Evolutionary conservation across 2,329 filamentous ascomycete genomes (phyloP).

Genomic region (Coleophoma crateriformis): DNA sequence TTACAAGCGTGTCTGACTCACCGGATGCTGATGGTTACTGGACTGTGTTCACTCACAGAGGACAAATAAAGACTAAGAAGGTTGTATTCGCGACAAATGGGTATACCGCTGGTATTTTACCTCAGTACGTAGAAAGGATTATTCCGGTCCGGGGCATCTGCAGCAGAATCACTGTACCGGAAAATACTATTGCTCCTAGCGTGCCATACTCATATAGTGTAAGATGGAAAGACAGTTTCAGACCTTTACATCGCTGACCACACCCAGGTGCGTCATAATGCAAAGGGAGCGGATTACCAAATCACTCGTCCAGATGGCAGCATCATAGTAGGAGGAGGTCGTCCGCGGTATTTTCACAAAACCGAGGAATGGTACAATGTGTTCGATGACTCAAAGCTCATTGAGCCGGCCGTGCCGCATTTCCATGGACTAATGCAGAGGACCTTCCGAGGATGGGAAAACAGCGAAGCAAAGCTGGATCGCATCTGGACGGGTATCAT

Average conservation of each 20-base stretch:
- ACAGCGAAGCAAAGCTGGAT: neutral
- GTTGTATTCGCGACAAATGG: slow-evolving; percentile 63
- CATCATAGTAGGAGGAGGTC: slow-evolving; percentile 35
- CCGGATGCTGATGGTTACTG: slow-evolving; percentile 27
- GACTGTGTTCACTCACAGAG: slow-evolving; percentile 47
- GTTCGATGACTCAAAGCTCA: slow-evolving; percentile 37
- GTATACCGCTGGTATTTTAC: slow-evolving; percentile 57
- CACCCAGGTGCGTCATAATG: neutral
- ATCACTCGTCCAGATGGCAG: slow-evolving; percentile 23
- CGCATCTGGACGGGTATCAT: neutral
- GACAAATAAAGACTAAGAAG: slow-evolving; percentile 43
- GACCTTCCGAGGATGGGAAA: slow-evolving; percentile 39
- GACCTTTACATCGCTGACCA: slow-evolving; percentile 27
- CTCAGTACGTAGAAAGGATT: slow-evolving; percentile 43
- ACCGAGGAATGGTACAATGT: slow-evolving; percentile 38
- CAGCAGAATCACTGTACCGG: slow-evolving; percentile 19
- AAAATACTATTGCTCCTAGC: slow-evolving; percentile 18
- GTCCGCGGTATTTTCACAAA: slow-evolving; percentile 14
- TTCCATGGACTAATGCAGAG: slow-evolving; percentile 43
- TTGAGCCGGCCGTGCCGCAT: slow-evolving; percentile 35
- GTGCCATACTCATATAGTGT: slow-evolving; percentile 33
- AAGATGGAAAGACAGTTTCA: slow-evolving; percentile 34
- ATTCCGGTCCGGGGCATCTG: slow-evolving; percentile 47
- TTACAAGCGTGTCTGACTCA: slow-evolving; percentile 14
- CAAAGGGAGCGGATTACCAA: neutral